These are phyloP conservation scores for Sarcodon aspratus DNA, from an alignment of 768 basidiomycete species.

Conservation along the genomic window DNA sequence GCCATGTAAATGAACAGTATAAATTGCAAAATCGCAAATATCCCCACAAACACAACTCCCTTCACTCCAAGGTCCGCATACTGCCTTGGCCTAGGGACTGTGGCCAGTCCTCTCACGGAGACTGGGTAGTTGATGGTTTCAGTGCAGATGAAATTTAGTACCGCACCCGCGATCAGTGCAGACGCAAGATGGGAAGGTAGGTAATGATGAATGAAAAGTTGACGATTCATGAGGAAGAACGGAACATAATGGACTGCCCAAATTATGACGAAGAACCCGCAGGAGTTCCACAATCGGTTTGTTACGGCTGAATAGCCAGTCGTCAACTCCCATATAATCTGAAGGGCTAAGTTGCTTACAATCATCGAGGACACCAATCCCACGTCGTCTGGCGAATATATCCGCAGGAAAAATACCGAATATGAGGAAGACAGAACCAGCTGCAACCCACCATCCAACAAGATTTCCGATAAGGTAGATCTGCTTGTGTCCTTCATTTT, in stretches of 20 bases:
- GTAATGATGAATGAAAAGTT: slow-evolving; percentile 96
- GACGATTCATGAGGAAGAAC: slow-evolving; percentile 96
- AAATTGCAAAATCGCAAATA: slow-evolving; percentile 51
- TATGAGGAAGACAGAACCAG: slow-evolving; percentile 76
- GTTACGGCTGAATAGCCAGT: slow-evolving; percentile 54
- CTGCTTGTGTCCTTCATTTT: slow-evolving; percentile 73
- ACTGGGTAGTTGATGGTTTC: slow-evolving; percentile 90
- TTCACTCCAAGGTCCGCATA: slow-evolving; percentile 71
- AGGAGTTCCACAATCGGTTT: slow-evolving; percentile 90
- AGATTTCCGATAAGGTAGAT: slow-evolving; percentile 96
- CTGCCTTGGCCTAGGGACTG: slow-evolving; percentile 31
- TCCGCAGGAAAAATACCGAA: slow-evolving; percentile 88
- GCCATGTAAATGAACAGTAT: slow-evolving; percentile 64
- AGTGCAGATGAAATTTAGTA: slow-evolving; percentile 82
- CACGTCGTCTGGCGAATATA: slow-evolving; percentile 76
- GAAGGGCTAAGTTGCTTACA: slow-evolving; percentile 37
- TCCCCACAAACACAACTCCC: slow-evolving; percentile 51
- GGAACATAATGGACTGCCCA: slow-evolving; percentile 96
- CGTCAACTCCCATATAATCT: slow-evolving; percentile 2
- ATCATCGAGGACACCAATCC: slow-evolving; percentile 76
- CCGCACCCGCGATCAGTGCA: slow-evolving; percentile 83
- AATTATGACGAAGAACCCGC: slow-evolving; percentile 88
- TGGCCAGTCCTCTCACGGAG: slow-evolving; percentile 60
- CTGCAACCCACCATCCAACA: slow-evolving; percentile 90
- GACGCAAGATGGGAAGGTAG: slow-evolving; percentile 93